Evolutionary conservation across 139 green algal genomes (phyloP), one percentile per base, ranked within the genome.

Genomic region (Prasinococcaceae sp.): DNA sequence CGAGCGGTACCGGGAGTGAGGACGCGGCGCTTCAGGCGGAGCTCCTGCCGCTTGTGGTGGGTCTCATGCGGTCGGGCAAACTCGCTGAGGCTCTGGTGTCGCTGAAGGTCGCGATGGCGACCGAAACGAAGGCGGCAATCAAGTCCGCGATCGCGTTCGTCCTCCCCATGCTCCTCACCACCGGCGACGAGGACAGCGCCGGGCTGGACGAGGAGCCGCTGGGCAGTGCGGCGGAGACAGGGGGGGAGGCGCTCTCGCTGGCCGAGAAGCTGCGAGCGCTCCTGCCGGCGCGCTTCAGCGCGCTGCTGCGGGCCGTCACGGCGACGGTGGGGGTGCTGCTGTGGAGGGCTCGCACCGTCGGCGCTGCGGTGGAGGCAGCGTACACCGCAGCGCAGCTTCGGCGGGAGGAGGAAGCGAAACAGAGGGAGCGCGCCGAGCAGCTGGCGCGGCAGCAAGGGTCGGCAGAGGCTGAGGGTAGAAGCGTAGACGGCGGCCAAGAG

Each of bases 11-110:
- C 9, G 60, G 62, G 19, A 47, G 53, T 4, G 45, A 38, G 39
- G 53, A 49, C 17, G 74, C 69, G n/a, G 38, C 51, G 25, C 51
- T 79, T 44, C 45, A 70, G 19, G 80, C 86, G 38, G 45, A 62
- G 36, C 68, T 89, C 55, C 65, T 84, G 51, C 75, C 77, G 2
- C 50, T 89, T 23, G 80, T 86, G 25, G 58, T 84, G 22, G 79
- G 78, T 25, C 65, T 93, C 53, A 57, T 71, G 25, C 70, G 81
- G 23, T 79, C 70, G 16, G 63, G 58, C 6, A 59, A 53, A n/a
- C 55, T 70, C 20, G 39, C 46, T 1, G 33, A 22, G 6, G 61
- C 66, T 19, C 42, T 70, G 46, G 22, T 55, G 2, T 20, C 30
- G 17, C 66, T 66, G 30, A 8, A 32, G 10, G 47, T 55, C 6